Base-by-base conservation (phyloP, 108 stramenopile genomes). In the Cylindrotheca fusiformis region DNA sequence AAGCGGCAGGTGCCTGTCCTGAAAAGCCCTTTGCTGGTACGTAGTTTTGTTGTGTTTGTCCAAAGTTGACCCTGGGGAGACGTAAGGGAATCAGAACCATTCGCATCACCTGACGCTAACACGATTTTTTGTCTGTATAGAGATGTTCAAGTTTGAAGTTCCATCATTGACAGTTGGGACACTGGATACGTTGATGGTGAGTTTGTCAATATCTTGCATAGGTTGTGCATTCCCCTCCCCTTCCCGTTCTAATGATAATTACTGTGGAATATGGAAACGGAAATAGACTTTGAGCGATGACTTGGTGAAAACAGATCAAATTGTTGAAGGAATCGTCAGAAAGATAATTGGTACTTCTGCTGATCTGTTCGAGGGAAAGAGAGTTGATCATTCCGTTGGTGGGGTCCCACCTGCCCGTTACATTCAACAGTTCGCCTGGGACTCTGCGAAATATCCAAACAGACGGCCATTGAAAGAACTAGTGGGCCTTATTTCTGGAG, bases 81-180 rank as follows among this genome's bases (percentile, higher is more conserved):
- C n/a, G n/a, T n/a, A n/a, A n/a, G n/a, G n/a, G n/a, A n/a, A n/a
- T n/a, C n/a, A n/a, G 5, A 19, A 51, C 20, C 20, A 6, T 51
- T 51, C 50, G 18, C 5, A 31, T 31, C 18, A 56, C 30, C 27
- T n/a, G 10, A 31, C n/a, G 26, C 2, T 56, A n/a, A 26, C 26
- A 12, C 14, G 1, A 4, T 41, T 0, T 55, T 0, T 22, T 48
- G 32, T 18, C 31, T 32, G 46, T 31, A 6, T 78, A 81, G 94
- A 95, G 73, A 86, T 91, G 89, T 91, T 90, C 83, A 92, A 93
- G 70, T 88, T 96, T 59, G 92, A 96, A 63, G 88, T 96, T n/a
- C 95, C 95, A 5, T 90, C 88, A 6, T 83, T 96, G 52, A 91
- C 87, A 48, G 95, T 96, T 33, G 95, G 95, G 0, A 96, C 95